phyloP scores from a whole-genome alignment of 495 filamentous ascomycete genomes.

The Talaromyces thailandensis region DNA sequence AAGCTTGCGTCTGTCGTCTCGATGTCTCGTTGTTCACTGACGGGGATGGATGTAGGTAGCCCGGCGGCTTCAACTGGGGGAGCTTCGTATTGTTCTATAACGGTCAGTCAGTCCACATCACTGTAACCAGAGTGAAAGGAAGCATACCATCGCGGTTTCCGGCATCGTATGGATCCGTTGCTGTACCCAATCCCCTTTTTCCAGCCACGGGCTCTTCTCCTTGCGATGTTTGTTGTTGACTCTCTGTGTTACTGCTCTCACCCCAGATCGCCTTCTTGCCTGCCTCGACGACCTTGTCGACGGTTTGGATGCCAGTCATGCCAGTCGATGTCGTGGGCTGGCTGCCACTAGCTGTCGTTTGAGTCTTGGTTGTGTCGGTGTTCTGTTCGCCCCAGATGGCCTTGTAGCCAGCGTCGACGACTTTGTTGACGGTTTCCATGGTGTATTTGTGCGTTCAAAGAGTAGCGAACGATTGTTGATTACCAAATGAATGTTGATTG shows the following conservation, averaged over 20 bases:
- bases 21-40: slow-evolving; percentile 1
- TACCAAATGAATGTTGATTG: background rate
- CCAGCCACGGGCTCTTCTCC: slow-evolving; percentile 31
- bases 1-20: background rate
- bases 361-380: background rate
- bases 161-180: slow-evolving; percentile 36
- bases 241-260: background rate
- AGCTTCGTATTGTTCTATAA: background rate
- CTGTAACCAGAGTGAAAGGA: background rate
- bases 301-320: background rate
- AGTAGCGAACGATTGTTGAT: background rate
- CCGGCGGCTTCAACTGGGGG: background rate
- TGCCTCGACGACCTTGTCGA: slow-evolving; percentile 7
- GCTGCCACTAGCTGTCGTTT: background rate
- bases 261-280: slow-evolving; percentile 6
- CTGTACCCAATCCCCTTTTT: slow-evolving; percentile 19
- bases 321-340: background rate
- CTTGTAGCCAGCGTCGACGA: slow-evolving; percentile 24
- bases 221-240: slow-evolving; percentile 5
- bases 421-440: slow-evolving; percentile 32
- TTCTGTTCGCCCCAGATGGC: slow-evolving; percentile 24
- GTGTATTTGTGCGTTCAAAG: background rate
- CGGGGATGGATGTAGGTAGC: background rate
- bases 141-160: slow-evolving; percentile 34
- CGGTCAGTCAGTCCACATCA: background rate